Conservation (phyloP, 1,284 basidiomycete species). For the Trichosporon sp. region DNA sequence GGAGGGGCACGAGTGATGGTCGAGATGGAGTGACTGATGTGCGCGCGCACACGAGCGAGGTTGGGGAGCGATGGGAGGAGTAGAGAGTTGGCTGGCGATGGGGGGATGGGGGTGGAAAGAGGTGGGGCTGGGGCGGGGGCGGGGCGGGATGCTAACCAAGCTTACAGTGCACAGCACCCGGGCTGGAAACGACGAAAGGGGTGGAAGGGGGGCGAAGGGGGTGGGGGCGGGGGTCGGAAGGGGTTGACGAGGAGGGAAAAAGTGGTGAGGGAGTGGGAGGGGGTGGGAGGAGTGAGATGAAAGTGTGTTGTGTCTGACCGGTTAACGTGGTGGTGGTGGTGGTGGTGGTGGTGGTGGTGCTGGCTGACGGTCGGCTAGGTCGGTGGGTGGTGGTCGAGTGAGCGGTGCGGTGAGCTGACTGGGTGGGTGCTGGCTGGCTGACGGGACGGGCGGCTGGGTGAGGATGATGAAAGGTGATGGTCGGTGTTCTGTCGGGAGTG, state of each 20-base stretch:
- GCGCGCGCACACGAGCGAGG: background rate
- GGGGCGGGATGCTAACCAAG: background rate
- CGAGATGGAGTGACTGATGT: background rate
- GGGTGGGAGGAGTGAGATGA: background rate
- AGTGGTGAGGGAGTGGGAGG: background rate
- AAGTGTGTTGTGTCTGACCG: background rate
- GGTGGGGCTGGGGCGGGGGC: background rate
- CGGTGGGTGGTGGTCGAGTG: too few relatives aligned
- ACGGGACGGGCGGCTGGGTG: background rate
- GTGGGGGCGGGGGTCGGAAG: background rate
- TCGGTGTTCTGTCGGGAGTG: too few relatives aligned
- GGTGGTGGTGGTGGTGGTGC: background rate
- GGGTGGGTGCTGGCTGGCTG: background rate
- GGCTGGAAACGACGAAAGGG: background rate
- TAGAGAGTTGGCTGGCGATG: background rate
- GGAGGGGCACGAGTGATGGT: background rate
- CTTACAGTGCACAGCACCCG: conserved; percentile 6
- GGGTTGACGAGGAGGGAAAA: background rate
- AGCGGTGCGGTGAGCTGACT: background rate
- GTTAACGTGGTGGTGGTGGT: background rate
- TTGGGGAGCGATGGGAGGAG: background rate
- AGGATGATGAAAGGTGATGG: background rate
- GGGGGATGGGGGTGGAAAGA: background rate
- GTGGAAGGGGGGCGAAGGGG: background rate
- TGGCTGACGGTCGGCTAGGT: background rate